Evolutionary conservation across 208 protist genomes (phyloP), one percentile per base, ranked within the genome.

Genomic region (Lotmaria passim): DNA sequence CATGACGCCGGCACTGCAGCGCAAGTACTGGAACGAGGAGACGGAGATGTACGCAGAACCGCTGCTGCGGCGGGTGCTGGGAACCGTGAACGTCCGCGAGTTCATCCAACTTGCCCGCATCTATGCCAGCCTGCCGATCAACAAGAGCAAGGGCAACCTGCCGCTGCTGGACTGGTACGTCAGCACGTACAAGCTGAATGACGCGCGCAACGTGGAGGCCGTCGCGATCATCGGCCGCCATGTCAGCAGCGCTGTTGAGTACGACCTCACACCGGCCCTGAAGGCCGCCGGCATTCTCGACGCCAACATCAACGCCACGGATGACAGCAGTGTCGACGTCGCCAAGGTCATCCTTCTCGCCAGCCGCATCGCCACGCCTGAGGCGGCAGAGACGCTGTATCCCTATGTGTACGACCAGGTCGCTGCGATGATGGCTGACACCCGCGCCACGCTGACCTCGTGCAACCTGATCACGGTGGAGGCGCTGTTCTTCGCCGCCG

Each of bases 11-110:
- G 58, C 79, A 19, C 48, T 86, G 60, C 60, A 69, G 52, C 73
- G 76, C 59, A 50, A 80, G 14, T 81, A 93, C 56, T 94, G 89
- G 87, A 91, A 82, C 24, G 87, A 88, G 65, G 89, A 94, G 65
- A 80, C 83, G 41, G 86, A 96, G 83, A 71, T 79, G 44, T 74
- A 82, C 67, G 83, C 85, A 6, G 66, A 91, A 36, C 57, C 65
- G 7, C 85, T 93, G 38, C 75, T 96, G 56, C 75, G 84, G 62
- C 79, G 75, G 51, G 81, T 95, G 14, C 61, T 96, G 19, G 69
- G 74, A 61, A 90, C 78, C 36, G 87, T 96, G 2, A 81, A 91
- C 44, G 77, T 73, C 33, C 73, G 74, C 28, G 87, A 96, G 82
- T 96, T 93, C 58, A 47, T 72, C 1, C 89, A 93, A 62, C 78